Evolutionary conservation across 495 filamentous ascomycete genomes (phyloP).

Genomic region (Jackrogersella multiformis): DNA sequence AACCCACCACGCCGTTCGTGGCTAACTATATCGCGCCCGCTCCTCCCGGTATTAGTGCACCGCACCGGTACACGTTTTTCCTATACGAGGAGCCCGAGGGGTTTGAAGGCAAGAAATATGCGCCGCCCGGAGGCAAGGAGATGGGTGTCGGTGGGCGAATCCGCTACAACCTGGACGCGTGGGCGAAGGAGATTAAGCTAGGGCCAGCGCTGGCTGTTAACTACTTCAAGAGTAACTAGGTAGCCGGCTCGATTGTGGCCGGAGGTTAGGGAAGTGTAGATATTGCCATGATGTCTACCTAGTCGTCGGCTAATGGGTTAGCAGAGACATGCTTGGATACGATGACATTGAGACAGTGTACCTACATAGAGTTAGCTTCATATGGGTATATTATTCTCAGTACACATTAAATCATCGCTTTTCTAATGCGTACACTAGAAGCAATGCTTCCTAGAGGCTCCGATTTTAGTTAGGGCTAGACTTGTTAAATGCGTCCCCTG

Average conservation of each 20-base stretch:
- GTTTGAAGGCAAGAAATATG: constrained; percentile 57
- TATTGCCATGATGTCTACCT: not conserved
- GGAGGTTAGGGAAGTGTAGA: not conserved
- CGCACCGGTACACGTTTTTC: constrained; percentile 67
- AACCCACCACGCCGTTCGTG: constrained; percentile 42
- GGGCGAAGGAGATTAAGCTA: constrained; percentile 58
- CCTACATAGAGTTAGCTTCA: no score
- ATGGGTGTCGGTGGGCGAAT: constrained; percentile 54
- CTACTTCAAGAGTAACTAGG: constrained; percentile 55
- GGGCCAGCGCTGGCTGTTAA: constrained; percentile 62
- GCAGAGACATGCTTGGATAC: no score
- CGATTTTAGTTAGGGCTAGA: not conserved
- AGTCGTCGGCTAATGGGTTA: no score
- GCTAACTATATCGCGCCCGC: constrained; percentile 60
- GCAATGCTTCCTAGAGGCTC: not conserved
- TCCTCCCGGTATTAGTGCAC: constrained; percentile 60
- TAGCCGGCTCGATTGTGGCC: not conserved
- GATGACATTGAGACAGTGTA: not conserved
- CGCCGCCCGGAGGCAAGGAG: constrained; percentile 46
- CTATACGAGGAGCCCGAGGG: constrained; percentile 65
- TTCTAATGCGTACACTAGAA: no score
- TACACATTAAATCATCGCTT: no score
- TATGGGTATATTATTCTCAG: no score
- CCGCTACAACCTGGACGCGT: constrained; percentile 61
- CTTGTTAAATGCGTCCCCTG: not conserved